Evolutionary conservation across 352 stramenopile genomes (phyloP).

Genomic region (Phytopythium kandeliae): DNA sequence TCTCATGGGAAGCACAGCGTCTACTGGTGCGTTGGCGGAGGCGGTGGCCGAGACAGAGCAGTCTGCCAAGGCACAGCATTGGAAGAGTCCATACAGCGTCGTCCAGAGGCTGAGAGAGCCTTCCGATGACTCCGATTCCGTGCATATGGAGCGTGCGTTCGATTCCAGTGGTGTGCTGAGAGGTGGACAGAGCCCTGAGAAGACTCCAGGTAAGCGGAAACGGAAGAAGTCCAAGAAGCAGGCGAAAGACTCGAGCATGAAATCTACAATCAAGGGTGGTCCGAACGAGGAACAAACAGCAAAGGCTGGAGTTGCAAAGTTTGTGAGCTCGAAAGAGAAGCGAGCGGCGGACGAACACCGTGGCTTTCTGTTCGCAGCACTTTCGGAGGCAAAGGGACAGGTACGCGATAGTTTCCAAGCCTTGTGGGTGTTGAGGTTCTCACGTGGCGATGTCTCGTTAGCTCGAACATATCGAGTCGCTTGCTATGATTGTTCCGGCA

Average conservation of each 20-base stretch:
- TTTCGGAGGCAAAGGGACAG: conserved; percentile 58
- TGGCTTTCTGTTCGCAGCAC: conserved; percentile 50
- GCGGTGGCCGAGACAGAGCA: conserved; percentile 34
- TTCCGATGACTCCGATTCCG: background rate
- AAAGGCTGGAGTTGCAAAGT: conserved; percentile 7
- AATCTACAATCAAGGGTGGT: background rate
- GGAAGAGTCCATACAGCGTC: conserved; percentile 54
- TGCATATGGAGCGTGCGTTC: background rate
- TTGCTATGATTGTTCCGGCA: conserved; percentile 30
- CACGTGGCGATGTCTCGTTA: conserved; percentile 8
- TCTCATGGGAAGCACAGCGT: conserved; percentile 27
- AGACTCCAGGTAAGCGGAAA: conserved; percentile 13
- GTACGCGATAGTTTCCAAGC: no score
- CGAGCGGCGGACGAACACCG: conserved; percentile 47
- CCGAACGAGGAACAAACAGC: background rate
- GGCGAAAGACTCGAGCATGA: conserved; percentile 3
- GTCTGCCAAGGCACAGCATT: conserved; percentile 11
- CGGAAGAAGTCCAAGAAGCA: conserved; percentile 11
- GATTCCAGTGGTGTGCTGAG: background rate
- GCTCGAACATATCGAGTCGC: conserved; percentile 47
- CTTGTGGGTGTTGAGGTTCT: no score
- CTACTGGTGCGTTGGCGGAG: conserved; percentile 33
- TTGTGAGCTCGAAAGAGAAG: conserved; percentile 50
- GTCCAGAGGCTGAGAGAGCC: conserved; percentile 31
- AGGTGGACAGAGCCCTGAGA: conserved; percentile 11